Base-by-base conservation (phyloP, 75 land plant species). In the Sequoia sempervirens region DNA sequence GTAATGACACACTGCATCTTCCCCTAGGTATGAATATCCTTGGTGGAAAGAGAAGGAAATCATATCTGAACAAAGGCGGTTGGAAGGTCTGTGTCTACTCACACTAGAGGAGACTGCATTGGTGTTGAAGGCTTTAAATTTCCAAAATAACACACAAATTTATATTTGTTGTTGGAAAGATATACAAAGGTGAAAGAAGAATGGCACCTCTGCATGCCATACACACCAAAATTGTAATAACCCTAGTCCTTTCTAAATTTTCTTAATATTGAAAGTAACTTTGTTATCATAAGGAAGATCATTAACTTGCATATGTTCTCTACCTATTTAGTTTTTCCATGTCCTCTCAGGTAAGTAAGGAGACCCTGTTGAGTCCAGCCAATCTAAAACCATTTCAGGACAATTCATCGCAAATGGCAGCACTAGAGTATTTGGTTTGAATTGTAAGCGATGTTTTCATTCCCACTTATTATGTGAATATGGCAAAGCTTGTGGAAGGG, bases 21-120 rank as follows among this genome's bases (percentile, higher is more conserved):
- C 5, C 18, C 85, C 52, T 90, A 96, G 98, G 81, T 96, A 96
- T 92, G 98, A 94, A 72, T 96, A 86, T 84, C 92, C 92, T 32
- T 93, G 96, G 95, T 96, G 99, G 99, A 93, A 96, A 80, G 96
- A 94, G 72, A 94, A 96, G 84, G 97, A 90, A 79, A 96, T 94
- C 61, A 85, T 79, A 4, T 92, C 96, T 50, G 92, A 92, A 82
- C 83, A 89, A 50, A 96, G 82, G 85, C 86, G 96, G 84, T 83
- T 86, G 85, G 91, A 92, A 75, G 98, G 98, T 68, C 75, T 96
- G 17, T 96, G 98, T 79, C 96, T 96, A 80, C 90, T 94, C n/a
- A 94, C 96, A 45, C 98, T 96, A 72, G 98, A 96, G 81, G 96
- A 94, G 87, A 90, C 92, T 11, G 75, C 90, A 36, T 85, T 93